phyloP scores from a whole-genome alignment of 2,329 filamentous ascomycete genomes.

The Scortechinia acanthostroma region DNA sequence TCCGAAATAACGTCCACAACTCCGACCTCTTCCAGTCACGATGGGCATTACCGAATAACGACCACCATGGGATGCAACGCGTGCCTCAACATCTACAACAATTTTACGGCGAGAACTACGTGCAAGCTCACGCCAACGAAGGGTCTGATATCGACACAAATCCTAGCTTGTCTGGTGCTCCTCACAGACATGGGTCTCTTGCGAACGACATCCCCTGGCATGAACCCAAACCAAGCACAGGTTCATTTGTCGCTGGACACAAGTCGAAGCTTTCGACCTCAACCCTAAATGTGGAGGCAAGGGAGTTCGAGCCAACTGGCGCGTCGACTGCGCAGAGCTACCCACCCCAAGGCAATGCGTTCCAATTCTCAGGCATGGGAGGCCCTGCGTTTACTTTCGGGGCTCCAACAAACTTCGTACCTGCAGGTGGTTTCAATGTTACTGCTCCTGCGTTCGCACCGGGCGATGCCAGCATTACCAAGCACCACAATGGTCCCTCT shows the following conservation, averaged over 20 bases:
- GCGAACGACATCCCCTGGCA: conserved; percentile 1
- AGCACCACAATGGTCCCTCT: not conserved
- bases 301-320: not conserved
- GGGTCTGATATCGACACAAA: conserved; percentile 1
- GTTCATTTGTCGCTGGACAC: not conserved
- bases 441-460: not conserved
- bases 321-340: not conserved
- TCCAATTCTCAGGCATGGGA: not conserved
- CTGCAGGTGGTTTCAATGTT: not conserved
- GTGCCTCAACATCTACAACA: not conserved
- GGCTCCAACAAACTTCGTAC: not conserved
- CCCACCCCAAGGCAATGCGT: not conserved
- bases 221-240: not conserved
- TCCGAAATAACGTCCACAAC: not conserved
- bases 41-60: not conserved
- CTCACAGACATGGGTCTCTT: not conserved
- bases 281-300: not conserved
- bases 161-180: not conserved
- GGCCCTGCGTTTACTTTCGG: not conserved
- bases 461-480: not conserved
- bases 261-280: not conserved
- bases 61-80: not conserved
- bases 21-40: not conserved
- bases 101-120: not conserved
- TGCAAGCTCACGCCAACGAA: not conserved